A percentile compares a stretch with the other conserved stretches of the same genome.
Conservation (phyloP, 78 protist species). For the Dictyostelium intermedium region DNA sequence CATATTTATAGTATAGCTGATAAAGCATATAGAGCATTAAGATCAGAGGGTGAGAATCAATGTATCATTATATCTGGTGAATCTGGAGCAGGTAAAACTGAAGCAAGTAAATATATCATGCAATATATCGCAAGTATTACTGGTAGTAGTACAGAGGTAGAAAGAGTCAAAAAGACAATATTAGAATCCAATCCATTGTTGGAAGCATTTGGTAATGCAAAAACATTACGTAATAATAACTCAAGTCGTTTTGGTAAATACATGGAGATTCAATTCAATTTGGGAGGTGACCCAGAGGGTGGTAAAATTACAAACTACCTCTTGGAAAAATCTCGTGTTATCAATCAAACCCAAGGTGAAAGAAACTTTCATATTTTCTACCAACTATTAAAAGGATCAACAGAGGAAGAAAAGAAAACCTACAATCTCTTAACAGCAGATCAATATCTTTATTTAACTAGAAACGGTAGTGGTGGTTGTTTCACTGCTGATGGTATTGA, state of each 20-base stretch:
- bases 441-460: constrained; percentile 77
- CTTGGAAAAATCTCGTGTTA: constrained; percentile 92
- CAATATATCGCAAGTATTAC: constrained; percentile 82
- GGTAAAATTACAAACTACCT: constrained; percentile 87
- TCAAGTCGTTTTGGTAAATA: constrained; percentile 94
- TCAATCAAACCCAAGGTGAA: constrained; percentile 90
- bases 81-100: constrained; percentile 89
- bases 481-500: constrained; percentile 74
- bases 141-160: constrained; percentile 81
- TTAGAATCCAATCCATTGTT: constrained; percentile 87
- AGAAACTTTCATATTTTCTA: constrained; percentile 93
- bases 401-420: constrained; percentile 9
- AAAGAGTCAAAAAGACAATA: constrained; percentile 88
- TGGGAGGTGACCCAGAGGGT: constrained; percentile 87
- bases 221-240: constrained; percentile 97
- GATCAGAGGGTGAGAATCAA: constrained; percentile 73
- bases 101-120: constrained; percentile 78
- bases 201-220: constrained; percentile 98
- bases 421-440: constrained; percentile 15
- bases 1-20: constrained; percentile 87
- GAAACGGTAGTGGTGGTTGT: constrained; percentile 7
- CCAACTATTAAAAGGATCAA: constrained; percentile 90
- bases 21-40: constrained; percentile 68
- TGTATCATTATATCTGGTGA: constrained; percentile 86
- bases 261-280: constrained; percentile 77